A percentile compares a stretch with the other conserved stretches of the same genome.
Conservation (phyloP, 352 stramenopile genomes). For the Phytopythium cucurbitacearum region DNA sequence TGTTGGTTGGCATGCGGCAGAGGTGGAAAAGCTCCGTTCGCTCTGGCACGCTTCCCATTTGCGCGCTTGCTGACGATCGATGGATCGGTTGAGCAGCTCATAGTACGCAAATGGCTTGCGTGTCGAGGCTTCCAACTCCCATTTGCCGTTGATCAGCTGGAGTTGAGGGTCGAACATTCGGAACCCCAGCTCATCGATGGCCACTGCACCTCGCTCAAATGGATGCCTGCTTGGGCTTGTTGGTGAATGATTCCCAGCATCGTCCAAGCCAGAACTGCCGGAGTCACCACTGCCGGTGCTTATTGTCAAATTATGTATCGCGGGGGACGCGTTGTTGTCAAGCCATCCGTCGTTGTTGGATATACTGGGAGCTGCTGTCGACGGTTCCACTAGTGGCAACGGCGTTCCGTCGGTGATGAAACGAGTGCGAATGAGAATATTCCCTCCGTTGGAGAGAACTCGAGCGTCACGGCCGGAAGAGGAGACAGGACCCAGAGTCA, state of each 20-base stretch:
- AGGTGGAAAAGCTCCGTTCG: too few relatives aligned
- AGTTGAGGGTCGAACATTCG: slow-evolving; percentile 33
- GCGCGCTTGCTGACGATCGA: slow-evolving; percentile 34
- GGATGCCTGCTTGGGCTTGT: too few relatives aligned
- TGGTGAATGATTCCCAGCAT: background rate
- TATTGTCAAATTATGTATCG: too few relatives aligned
- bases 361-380: too few relatives aligned
- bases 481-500: slow-evolving; percentile 19
- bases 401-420: slow-evolving; percentile 48
- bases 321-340: too few relatives aligned
- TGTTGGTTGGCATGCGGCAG: too few relatives aligned
- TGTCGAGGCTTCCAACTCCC: slow-evolving; percentile 3
- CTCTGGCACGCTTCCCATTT: slow-evolving; percentile 24
- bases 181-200: slow-evolving; percentile 49
- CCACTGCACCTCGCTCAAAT: background rate
- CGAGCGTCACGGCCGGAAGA: too few relatives aligned
- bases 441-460: background rate
- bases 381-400: too few relatives aligned
- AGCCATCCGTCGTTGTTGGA: too few relatives aligned
- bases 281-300: slow-evolving; percentile 1
- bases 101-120: slow-evolving; percentile 37
- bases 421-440: slow-evolving; percentile 43
- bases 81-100: slow-evolving; percentile 29
- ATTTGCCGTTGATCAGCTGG: slow-evolving; percentile 18
- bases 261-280: slow-evolving; percentile 3